Conservation (phyloP, 345 rosid species). For the Kandelia obovata region DNA sequence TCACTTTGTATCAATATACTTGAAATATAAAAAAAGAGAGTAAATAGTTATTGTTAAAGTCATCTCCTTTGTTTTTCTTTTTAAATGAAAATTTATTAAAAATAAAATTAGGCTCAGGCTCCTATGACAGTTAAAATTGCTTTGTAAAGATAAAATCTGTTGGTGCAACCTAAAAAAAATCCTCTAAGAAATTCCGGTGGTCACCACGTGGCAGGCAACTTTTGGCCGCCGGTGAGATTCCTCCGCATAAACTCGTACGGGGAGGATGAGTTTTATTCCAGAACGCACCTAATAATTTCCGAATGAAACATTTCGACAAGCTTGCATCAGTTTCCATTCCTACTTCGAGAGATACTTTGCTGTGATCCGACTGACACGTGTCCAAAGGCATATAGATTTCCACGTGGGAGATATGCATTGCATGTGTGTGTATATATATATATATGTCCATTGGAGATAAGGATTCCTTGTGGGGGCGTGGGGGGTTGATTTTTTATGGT, state of each 20-base stretch:
- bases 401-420: slow-evolving; percentile 7
- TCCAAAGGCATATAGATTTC: slow-evolving; percentile 1
- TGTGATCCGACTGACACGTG: slow-evolving; percentile 32
- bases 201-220: slow-evolving; percentile 21
- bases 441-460: slow-evolving; percentile 14
- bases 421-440: not conserved
- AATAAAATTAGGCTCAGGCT: no score
- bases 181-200: not conserved
- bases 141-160: no score
- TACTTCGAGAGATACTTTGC: not conserved
- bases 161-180: not conserved
- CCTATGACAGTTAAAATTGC: no score
- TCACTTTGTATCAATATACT: no score
- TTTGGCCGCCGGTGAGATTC: slow-evolving; percentile 22
- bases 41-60: no score
- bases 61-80: no score
- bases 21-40: no score
- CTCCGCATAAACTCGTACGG: not conserved
- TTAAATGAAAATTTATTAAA: no score
- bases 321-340: no score
- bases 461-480: slow-evolving; percentile 21
- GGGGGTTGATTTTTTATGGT: slow-evolving; percentile 6
- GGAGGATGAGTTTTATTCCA: not conserved
- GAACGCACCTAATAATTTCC: no score
- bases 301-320: no score